These are phyloP conservation scores for Orbilia javanica DNA, from an alignment of 2,329 filamentous ascomycete species.

Conservation along the genomic window DNA sequence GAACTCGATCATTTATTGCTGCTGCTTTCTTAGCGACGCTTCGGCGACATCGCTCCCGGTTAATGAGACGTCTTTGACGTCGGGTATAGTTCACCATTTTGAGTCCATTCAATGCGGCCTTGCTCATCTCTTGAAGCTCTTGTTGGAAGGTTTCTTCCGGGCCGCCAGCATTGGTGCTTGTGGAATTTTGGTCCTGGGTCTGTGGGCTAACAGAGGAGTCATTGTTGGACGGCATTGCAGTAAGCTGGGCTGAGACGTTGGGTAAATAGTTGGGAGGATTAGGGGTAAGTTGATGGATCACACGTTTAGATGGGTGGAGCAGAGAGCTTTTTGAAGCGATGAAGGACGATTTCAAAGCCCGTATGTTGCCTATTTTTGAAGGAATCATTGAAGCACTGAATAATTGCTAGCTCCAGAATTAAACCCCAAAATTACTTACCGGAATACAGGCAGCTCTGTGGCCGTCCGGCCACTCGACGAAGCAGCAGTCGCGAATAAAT, in stretches of 20 bases:
- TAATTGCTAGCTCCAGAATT: too few species aligned
- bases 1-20: background rate
- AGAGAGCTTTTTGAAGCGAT: background rate
- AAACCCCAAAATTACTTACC: background rate
- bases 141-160: constrained; percentile 24
- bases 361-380: background rate
- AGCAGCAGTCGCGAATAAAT: constrained; percentile 2
- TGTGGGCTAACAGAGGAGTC: background rate
- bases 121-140: constrained; percentile 21
- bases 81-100: constrained; percentile 12
- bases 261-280: background rate
- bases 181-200: background rate
- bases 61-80: constrained; percentile 21
- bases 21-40: background rate
- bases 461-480: background rate
- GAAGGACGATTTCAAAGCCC: background rate
- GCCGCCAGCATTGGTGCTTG: background rate
- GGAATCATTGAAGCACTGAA: background rate
- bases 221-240: background rate
- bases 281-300: background rate
- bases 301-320: background rate
- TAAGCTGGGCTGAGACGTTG: background rate
- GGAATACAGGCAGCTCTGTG: background rate
- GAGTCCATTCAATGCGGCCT: constrained; percentile 1
- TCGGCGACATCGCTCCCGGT: constrained; percentile 30